Conservation (phyloP, 768 basidiomycete species). For the Sarcomyxa edulis region DNA sequence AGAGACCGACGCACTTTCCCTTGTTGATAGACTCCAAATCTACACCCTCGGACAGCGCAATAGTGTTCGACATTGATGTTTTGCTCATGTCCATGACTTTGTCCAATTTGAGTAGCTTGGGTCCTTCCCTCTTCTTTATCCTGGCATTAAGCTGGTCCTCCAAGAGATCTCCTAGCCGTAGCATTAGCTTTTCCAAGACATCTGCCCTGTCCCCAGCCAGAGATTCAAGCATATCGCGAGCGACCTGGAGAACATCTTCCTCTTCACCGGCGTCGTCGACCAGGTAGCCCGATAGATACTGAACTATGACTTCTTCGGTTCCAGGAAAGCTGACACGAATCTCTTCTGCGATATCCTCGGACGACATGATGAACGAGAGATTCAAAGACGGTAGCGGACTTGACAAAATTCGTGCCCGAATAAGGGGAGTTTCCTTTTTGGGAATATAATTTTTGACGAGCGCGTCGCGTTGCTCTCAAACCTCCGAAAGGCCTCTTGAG, state of each 20-base stretch:
- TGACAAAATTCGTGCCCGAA: no score
- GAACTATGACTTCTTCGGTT: conserved; percentile 80
- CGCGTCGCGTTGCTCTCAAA: no score
- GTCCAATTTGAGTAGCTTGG: conserved; percentile 72
- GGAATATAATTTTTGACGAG: no score
- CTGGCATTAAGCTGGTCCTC: conserved; percentile 59
- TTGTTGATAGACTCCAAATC: conserved; percentile 92
- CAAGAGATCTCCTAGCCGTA: conserved; percentile 53
- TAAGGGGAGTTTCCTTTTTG: no score
- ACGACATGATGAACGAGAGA: conserved; percentile 61
- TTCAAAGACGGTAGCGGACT: no score
- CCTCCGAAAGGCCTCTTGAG: no score
- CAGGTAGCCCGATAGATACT: conserved; percentile 84
- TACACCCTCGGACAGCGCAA: conserved; percentile 76
- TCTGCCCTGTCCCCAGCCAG: conserved; percentile 57
- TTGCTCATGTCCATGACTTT: conserved; percentile 89
- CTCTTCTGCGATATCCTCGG: conserved; percentile 74
- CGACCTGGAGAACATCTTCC: conserved; percentile 78
- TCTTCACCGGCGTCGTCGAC: conserved; percentile 88
- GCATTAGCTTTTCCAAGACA: conserved; percentile 64
- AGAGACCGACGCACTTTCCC: conserved; percentile 66
- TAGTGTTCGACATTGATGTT: conserved; percentile 71
- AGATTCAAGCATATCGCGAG: conserved; percentile 72
- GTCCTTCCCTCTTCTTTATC: conserved; percentile 52
- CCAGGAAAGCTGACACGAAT: conserved; percentile 67